A percentile compares a stretch with the other conserved stretches of the same genome.
Conservation (phyloP, 2,329 filamentous ascomycete species). For the Sclerotinia nivalis region DNA sequence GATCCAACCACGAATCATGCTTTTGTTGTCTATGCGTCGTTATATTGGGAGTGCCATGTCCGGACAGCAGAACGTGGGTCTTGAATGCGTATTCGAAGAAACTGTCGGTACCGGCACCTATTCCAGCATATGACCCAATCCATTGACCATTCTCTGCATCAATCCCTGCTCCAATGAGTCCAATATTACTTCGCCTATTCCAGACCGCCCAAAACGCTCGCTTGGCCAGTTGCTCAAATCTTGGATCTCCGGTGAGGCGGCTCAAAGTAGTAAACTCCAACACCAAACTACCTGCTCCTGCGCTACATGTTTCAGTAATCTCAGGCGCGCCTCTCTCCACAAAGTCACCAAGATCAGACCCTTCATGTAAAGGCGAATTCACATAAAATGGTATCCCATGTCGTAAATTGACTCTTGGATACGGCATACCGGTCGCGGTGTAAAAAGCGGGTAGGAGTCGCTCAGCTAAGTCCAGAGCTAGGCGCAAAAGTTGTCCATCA, state of each 20-base stretch:
- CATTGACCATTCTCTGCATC: conserved; percentile 89
- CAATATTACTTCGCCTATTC: conserved; percentile 79
- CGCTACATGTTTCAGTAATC: conserved; percentile 94
- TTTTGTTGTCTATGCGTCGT: conserved; percentile 33
- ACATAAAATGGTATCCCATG: conserved; percentile 89
- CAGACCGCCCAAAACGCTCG: conserved; percentile 98
- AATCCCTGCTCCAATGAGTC: conserved; percentile 86
- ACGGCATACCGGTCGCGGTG: conserved; percentile 86
- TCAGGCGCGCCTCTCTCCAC: conserved; percentile 51
- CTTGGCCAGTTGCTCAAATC: conserved; percentile 90
- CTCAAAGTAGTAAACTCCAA: conserved; percentile 92
- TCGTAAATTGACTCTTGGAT: conserved; percentile 89
- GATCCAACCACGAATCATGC: conserved; percentile 54
- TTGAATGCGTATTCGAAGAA: conserved; percentile 99
- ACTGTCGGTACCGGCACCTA: conserved; percentile 94
- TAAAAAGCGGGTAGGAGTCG: conserved; percentile 90
- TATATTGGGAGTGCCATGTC: conserved; percentile 60
- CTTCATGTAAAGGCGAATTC: conserved; percentile 76
- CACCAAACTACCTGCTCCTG: conserved; percentile 92
- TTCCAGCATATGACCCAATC: conserved; percentile 87
- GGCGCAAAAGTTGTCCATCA: conserved; percentile 83
- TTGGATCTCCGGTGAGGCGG: conserved; percentile 77
- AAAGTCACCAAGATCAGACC: conserved; percentile 48
- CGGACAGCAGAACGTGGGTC: conserved; percentile 85
- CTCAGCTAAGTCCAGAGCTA: conserved; percentile 82